Evolutionary conservation across 2,329 filamentous ascomycete genomes (phyloP), one percentile per base, ranked within the genome.

Genomic region (Aspergillus hortae): DNA sequence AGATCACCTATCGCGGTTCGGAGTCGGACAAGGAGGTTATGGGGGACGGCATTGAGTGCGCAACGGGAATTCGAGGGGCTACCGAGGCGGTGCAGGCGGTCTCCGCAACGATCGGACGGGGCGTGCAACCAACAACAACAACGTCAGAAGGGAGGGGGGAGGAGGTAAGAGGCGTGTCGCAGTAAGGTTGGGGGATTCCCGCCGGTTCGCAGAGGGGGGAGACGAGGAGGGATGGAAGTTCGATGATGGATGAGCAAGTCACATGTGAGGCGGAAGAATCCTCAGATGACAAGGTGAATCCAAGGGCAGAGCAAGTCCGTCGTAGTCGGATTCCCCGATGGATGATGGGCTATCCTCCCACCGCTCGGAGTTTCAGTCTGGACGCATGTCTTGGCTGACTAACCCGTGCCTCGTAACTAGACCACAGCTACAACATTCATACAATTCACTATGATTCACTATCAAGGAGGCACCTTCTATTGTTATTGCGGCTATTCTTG

Each of bases 1-100:
- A n/a, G 35, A 67, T 68, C 67, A 72, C 64, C 66, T 64, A 60
- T 68, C 62, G 61, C 61, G 58, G 61, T 56, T 55, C 50, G 59
- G 49, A 49, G 51, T 55, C 50, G 59, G 49, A 49, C 50, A 49
- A 56, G 48, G 52, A 45, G 58, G 32, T 36, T 51, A 54, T 57
- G 55, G 58, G 57, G 58, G 53, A 53, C 65, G 54, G 64, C 69
- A 72, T 71, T 68, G 68, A 62, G 55, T 50, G 49, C 42, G 43
- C 6, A 25, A 44, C 42, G 19, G 25, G 19, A 32, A 17, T 42
- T 40, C 46, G 46, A 49, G 52, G 36, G 19, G 43, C 33, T 44
- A 49, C 27, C 36, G 44, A 17, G 40, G 35, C 33, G 25, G 21
- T 38, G 23, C 40, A 49, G 17, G 14, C 25, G 19, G 30, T 14